Conservation (phyloP, 352 stramenopile species). For the Halophytophthora batemanensis region DNA sequence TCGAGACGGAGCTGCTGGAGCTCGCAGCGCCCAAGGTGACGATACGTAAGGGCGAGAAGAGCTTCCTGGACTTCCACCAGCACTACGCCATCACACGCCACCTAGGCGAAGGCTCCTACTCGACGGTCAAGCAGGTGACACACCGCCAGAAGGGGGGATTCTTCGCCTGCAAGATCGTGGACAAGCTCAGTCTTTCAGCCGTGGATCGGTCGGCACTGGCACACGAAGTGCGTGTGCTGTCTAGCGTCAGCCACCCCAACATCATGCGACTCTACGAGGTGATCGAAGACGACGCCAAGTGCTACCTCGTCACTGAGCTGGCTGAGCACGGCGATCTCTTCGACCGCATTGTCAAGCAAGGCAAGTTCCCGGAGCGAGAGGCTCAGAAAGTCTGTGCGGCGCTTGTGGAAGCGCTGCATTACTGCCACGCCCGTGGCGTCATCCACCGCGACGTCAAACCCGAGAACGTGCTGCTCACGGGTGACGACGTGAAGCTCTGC, state of each 20-base stretch:
- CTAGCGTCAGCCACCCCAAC: slow-evolving; percentile 78
- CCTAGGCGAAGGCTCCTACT: slow-evolving; percentile 86
- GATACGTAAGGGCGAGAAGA: slow-evolving; percentile 76
- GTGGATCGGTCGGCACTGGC: slow-evolving; percentile 69
- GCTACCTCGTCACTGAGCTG: slow-evolving; percentile 98
- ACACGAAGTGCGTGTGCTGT: slow-evolving; percentile 72
- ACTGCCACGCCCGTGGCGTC: slow-evolving; percentile 89
- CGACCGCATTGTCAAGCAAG: slow-evolving; percentile 83
- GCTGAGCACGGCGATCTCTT: slow-evolving; percentile 90
- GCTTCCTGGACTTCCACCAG: slow-evolving; percentile 81
- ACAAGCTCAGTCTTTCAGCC: slow-evolving; percentile 72
- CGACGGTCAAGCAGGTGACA: slow-evolving; percentile 85
- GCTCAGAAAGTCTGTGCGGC: slow-evolving; percentile 65
- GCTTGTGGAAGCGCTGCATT: slow-evolving; percentile 88
- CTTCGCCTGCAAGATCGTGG: slow-evolving; percentile 83
- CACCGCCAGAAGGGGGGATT: slow-evolving; percentile 70
- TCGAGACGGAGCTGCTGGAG: neutral
- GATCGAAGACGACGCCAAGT: slow-evolving; percentile 93
- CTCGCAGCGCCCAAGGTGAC: slow-evolving; percentile 27
- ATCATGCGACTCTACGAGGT: slow-evolving; percentile 92
- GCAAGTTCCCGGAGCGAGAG: slow-evolving; percentile 63
- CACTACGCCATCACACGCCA: slow-evolving; percentile 78
- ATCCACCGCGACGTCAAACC: slow-evolving; percentile 87
- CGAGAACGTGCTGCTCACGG: slow-evolving; percentile 80
- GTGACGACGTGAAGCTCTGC: slow-evolving; percentile 76